Evolutionary conservation across 257 asterid species (phyloP).

Genomic region (Oldenlandia corymbosa): DNA sequence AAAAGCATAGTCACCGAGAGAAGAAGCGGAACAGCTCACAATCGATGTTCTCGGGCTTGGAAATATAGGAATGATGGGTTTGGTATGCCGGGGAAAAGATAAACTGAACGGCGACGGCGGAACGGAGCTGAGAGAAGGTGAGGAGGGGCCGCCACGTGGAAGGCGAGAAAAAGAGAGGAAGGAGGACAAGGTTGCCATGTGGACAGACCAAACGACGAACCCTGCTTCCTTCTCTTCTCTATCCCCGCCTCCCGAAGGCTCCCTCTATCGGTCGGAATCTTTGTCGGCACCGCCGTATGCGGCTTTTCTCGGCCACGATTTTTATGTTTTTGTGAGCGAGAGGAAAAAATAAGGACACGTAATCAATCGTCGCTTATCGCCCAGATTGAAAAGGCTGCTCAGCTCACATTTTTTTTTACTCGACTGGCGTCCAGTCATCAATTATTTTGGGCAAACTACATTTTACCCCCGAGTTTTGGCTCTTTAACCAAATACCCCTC

Average conservation of each 20-base stretch:
- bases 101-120: constrained; percentile 18
- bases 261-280: neutral
- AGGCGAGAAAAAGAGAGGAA: constrained; percentile 34
- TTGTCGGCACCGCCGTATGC: neutral
- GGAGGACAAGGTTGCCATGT: constrained; percentile 68
- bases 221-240: constrained; percentile 21
- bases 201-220: constrained; percentile 27
- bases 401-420: too few species aligned
- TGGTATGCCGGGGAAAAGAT: constrained; percentile 14
- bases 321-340: neutral
- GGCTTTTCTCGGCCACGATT: constrained; percentile 8
- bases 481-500: too few species aligned
- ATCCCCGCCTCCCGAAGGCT: constrained; percentile 15
- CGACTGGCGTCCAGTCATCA: too few species aligned
- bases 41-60: constrained; percentile 25
- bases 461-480: too few species aligned
- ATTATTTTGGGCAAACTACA: too few species aligned
- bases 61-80: constrained; percentile 8
- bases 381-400: too few species aligned
- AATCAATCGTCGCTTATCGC: too few species aligned
- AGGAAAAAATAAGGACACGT: too few species aligned
- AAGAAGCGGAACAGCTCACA: constrained; percentile 39
- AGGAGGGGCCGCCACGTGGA: constrained; percentile 16
- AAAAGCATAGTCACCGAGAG: constrained; percentile 29
- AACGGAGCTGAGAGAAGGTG: constrained; percentile 2